phyloP scores from a whole-genome alignment of 139 green algal genomes.

The Chlorella ohadii region DNA sequence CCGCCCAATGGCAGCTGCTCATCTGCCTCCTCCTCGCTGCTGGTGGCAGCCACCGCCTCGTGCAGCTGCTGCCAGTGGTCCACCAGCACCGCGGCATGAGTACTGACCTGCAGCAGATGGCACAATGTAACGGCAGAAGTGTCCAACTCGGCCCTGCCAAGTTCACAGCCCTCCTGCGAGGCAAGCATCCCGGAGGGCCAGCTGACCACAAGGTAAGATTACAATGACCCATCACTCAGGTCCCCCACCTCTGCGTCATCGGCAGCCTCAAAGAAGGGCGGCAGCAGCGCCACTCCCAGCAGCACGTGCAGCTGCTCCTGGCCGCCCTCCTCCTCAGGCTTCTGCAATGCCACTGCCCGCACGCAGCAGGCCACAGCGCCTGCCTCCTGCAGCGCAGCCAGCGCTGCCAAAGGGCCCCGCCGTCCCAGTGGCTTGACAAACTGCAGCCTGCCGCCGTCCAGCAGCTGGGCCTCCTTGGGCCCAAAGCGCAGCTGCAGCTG shows the following conservation, averaged over 20 bases:
- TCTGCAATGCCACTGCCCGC: not conserved
- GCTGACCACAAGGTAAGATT: too few relatives aligned
- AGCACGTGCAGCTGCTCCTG: not conserved
- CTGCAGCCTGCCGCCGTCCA: not conserved
- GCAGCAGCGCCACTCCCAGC: not conserved
- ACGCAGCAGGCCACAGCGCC: not conserved
- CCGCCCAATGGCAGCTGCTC: not conserved
- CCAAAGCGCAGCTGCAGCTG: not conserved
- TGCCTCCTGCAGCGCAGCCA: not conserved
- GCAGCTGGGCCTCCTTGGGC: slow-evolving; percentile 6
- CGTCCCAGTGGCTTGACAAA: not conserved
- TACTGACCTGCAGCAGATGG: not conserved
- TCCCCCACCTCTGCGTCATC: not conserved
- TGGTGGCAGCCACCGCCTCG: not conserved
- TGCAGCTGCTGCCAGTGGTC: not conserved
- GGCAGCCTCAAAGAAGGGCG: not conserved
- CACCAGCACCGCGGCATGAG: not conserved
- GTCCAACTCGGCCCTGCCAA: too few relatives aligned
- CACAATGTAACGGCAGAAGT: too few relatives aligned
- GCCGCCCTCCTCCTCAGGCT: not conserved
- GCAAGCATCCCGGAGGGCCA: too few relatives aligned
- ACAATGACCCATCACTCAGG: too few relatives aligned
- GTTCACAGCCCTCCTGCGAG: too few relatives aligned
- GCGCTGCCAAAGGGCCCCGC: not conserved
- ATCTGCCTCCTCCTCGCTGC: not conserved